phyloP scores from a whole-genome alignment of 768 basidiomycete species.

The Dentipellis sp. region DNA sequence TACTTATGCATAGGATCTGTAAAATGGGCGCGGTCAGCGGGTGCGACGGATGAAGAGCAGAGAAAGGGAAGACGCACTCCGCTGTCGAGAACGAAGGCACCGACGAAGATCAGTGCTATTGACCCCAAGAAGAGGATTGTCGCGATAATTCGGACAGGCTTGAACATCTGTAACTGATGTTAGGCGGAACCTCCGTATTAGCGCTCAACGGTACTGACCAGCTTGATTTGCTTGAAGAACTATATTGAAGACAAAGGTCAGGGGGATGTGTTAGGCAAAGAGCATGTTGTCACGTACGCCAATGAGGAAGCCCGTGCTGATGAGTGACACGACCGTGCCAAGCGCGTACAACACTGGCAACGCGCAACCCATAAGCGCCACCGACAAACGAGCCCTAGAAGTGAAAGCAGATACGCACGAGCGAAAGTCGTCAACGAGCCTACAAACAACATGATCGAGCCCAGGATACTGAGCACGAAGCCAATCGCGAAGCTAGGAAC shows the following conservation, averaged over 20 bases:
- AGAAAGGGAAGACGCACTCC: slow-evolving; percentile 36
- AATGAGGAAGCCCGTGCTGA: slow-evolving; percentile 87
- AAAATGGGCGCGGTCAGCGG: neutral
- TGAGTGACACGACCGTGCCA: slow-evolving; percentile 73
- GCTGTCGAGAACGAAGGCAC: slow-evolving; percentile 68
- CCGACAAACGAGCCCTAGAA: slow-evolving; percentile 2
- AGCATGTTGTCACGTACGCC: slow-evolving; percentile 45
- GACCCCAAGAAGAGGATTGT: slow-evolving; percentile 69
- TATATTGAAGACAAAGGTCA: slow-evolving; percentile 19
- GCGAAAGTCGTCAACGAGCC: slow-evolving; percentile 64
- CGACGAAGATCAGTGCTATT: slow-evolving; percentile 77
- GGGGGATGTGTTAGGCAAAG: neutral
- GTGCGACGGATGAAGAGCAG: neutral
- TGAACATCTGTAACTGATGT: slow-evolving; percentile 68
- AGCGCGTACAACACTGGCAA: slow-evolving; percentile 67
- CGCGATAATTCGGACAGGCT: slow-evolving; percentile 80
- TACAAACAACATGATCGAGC: slow-evolving; percentile 67
- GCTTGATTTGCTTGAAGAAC: slow-evolving; percentile 76
- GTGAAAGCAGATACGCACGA: slow-evolving; percentile 37
- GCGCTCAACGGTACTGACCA: slow-evolving; percentile 34
- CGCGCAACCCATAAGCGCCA: neutral
- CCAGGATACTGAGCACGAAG: slow-evolving; percentile 74
- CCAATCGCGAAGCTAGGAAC: slow-evolving; percentile 57
- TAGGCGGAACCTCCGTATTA: neutral
- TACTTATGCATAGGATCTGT: slow-evolving; percentile 64